Base-by-base conservation (phyloP, 306 rosid species). In the Argentina anserina region DNA sequence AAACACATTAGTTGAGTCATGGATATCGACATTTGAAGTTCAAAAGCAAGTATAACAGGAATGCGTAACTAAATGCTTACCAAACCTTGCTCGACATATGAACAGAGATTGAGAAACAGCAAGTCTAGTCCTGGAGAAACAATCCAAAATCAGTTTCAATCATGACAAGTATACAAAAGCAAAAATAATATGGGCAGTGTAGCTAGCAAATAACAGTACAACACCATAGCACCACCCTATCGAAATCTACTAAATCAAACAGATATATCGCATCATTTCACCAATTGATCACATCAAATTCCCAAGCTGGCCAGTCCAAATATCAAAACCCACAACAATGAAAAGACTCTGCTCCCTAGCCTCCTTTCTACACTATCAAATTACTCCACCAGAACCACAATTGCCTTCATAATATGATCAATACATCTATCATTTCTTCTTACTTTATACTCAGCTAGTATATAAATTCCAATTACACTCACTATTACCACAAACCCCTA, bases 41-140 rank as follows among this genome's bases (percentile, higher is more conserved):
- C 25, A 29, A 31, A 25, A 33, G 23, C n/a, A 15, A 74, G 47
- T 78, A 76, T 36, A 26, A 52, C 56, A 70, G 65, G 72, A 60
- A 70, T 65, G 69, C 10, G 23, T 21, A 70, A 29, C 64, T 59
- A 58, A 74, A 37, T 58, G 65, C 92, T 78, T 81, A 93, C 97
- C 89, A 41, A 81, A 84, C 37, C 82, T 89, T 34, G 90, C 91
- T 55, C 56, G 87, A 75, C 89, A 89, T 75, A 74, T 67, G 77
- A 86, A 87, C 72, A 71, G 34, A 77, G 77, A 90, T 70, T 84
- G 71, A 67, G 84, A 71, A 39, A 79, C 80, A 78, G 84, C 46
- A 78, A 86, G 74, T 75, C 72, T 89, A 34, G 70, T 81, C 88
- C 98, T 90, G 87, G 36, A 15, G 69, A 60, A 83, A 72, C 31